Conservation (phyloP, 345 rosid species). For the Ceriops decandra region DNA sequence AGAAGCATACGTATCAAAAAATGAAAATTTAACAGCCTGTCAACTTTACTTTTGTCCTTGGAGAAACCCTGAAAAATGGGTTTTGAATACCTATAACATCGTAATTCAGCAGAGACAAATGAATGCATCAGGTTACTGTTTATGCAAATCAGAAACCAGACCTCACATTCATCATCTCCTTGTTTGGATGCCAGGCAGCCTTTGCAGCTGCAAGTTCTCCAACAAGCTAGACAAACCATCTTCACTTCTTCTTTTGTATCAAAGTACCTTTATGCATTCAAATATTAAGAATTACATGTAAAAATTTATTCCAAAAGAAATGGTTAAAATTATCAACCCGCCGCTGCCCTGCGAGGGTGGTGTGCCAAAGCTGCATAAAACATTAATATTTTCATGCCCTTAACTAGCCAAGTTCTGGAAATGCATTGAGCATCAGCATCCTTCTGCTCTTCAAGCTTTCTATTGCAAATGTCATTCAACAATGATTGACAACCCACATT, state of each 20-base stretch:
- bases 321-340: background rate
- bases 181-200: constrained; percentile 49
- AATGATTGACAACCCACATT: too few species aligned
- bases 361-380: too few species aligned
- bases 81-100: constrained; percentile 16
- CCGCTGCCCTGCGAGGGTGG: too few species aligned
- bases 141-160: constrained; percentile 40
- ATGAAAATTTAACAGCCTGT: constrained; percentile 68
- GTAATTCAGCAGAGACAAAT: constrained; percentile 6
- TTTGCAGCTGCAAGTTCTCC: constrained; percentile 76
- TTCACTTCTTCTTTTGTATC: constrained; percentile 68
- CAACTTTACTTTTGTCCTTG: constrained; percentile 51
- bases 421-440: background rate
- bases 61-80: constrained; percentile 53
- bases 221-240: constrained; percentile 82
- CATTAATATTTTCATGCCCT: too few species aligned
- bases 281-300: constrained; percentile 10
- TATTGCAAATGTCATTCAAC: background rate
- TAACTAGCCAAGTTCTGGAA: background rate
- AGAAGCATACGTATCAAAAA: constrained; percentile 88
- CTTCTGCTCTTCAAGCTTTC: background rate
- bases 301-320: constrained; percentile 8
- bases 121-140: constrained; percentile 5
- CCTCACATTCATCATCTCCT: constrained; percentile 71
- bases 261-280: constrained; percentile 48